Percentiles rank a stretch among this genome's conserved stretches.
These are phyloP conservation scores for Fomitopsis palustris DNA, from an alignment of 1,284 basidiomycete genomes.

Conservation along the genomic window DNA sequence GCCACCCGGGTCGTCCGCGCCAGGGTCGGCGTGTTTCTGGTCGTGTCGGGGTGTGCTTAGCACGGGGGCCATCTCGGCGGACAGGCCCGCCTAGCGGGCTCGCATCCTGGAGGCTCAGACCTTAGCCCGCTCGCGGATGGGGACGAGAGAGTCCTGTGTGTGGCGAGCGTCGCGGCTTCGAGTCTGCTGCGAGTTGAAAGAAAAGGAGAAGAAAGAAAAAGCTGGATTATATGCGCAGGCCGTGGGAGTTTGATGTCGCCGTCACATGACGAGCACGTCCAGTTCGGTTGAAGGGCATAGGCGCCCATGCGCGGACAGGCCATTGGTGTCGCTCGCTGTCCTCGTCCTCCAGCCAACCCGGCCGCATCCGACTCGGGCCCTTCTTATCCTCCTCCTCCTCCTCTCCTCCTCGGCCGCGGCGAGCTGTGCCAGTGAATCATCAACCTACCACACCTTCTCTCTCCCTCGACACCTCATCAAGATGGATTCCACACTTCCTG, in stretches of 20 bases:
- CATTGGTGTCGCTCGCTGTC: background rate
- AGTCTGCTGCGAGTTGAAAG: slow-evolving; percentile 26
- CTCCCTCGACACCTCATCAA: background rate
- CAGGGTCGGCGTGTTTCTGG: slow-evolving; percentile 35
- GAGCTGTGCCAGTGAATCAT: background rate
- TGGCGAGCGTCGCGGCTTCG: slow-evolving; percentile 49
- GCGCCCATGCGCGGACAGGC: background rate
- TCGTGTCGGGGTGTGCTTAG: slow-evolving; percentile 39
- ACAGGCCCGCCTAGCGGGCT: slow-evolving; percentile 39
- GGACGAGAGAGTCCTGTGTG: slow-evolving; percentile 34
- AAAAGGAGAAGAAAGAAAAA: background rate
- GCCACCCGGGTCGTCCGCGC: background rate
- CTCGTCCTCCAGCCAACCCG: too few species aligned
- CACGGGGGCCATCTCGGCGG: slow-evolving; percentile 40
- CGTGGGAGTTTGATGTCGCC: background rate
- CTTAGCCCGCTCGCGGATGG: slow-evolving; percentile 50
- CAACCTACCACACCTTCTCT: slow-evolving; percentile 3
- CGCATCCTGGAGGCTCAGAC: slow-evolving; percentile 49
- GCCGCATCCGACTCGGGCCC: too few species aligned
- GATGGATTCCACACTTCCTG: background rate
- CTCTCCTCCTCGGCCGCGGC: too few species aligned
- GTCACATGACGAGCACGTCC: background rate
- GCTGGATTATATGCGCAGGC: background rate
- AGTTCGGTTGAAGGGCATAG: background rate
- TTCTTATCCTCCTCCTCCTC: too few species aligned